Evolutionary conservation across 1,139 yeast genomes (phyloP).

Genomic region (Dujonia santamariae): DNA sequence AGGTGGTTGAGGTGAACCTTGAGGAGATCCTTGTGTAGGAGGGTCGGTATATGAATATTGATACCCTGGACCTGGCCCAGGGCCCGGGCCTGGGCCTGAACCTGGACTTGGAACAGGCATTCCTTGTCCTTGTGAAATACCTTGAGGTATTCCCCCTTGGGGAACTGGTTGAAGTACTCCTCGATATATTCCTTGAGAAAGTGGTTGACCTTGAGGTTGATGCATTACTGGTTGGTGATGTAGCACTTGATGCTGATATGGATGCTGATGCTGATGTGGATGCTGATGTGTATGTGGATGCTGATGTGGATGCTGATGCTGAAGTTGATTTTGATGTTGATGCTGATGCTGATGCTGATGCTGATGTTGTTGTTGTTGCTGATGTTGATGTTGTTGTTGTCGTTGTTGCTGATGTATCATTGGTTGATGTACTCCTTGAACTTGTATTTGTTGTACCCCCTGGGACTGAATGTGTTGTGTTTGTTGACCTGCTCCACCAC

Average conservation of each 20-base stretch:
- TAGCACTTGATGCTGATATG: conserved; percentile 1
- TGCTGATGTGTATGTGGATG: conserved; percentile 7
- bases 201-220: conserved; percentile 1
- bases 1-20: conserved; percentile 9
- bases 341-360: background rate
- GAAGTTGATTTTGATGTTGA: background rate
- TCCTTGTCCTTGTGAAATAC: too few species aligned
- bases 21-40: too few species aligned
- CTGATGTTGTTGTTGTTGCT: background rate
- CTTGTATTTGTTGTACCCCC: background rate
- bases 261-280: conserved; percentile 7
- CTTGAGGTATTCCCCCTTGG: too few species aligned
- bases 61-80: conserved; percentile 1
- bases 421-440: background rate
- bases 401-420: background rate
- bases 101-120: too few species aligned
- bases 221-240: background rate
- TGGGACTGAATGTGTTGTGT: too few species aligned
- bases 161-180: too few species aligned
- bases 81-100: too few species aligned
- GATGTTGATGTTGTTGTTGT: background rate
- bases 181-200: too few species aligned
- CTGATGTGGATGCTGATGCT: background rate
- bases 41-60: too few species aligned
- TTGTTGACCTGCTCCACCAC: too few species aligned